These are phyloP conservation scores for Puccinia hordei DNA, from an alignment of 1,284 basidiomycete species.

Conservation along the genomic window DNA sequence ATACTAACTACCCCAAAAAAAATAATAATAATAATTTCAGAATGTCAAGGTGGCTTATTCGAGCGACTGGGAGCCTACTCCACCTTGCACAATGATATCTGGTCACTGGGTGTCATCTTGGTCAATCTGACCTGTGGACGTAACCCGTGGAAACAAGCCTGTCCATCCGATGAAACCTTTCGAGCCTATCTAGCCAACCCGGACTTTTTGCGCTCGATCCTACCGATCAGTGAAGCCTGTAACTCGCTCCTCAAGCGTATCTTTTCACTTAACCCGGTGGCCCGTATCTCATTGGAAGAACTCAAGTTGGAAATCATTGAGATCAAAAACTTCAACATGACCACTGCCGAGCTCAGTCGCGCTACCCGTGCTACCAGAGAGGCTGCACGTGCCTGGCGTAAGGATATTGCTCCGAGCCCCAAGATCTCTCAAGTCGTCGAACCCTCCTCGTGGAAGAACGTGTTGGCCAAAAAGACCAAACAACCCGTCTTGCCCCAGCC, in stretches of 20 bases:
- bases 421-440: not conserved
- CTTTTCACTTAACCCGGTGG: slow-evolving; percentile 62
- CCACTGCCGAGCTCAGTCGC: slow-evolving; percentile 63
- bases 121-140: slow-evolving; percentile 86
- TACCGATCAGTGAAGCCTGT: slow-evolving; percentile 70
- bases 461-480: slow-evolving; percentile 33
- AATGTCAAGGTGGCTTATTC: slow-evolving; percentile 86
- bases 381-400: slow-evolving; percentile 55
- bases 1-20: too few relatives aligned
- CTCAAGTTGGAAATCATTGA: slow-evolving; percentile 67
- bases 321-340: slow-evolving; percentile 71
- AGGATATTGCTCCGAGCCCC: slow-evolving; percentile 32
- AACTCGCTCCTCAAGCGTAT: slow-evolving; percentile 66
- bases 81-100: slow-evolving; percentile 78
- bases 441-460: slow-evolving; percentile 23
- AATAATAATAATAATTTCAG: too few relatives aligned
- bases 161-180: slow-evolving; percentile 72
- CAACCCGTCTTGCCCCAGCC: not conserved
- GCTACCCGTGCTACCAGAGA: slow-evolving; percentile 60
- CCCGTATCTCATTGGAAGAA: slow-evolving; percentile 66
- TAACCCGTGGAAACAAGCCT: slow-evolving; percentile 83
- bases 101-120: slow-evolving; percentile 89
- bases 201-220: slow-evolving; percentile 69
- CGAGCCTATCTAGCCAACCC: slow-evolving; percentile 69
- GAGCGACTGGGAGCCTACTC: slow-evolving; percentile 68